Evolutionary conservation across 495 filamentous ascomycete genomes (phyloP), one percentile per base, ranked within the genome.

Genomic region (Annulohypoxylon maeteangense): DNA sequence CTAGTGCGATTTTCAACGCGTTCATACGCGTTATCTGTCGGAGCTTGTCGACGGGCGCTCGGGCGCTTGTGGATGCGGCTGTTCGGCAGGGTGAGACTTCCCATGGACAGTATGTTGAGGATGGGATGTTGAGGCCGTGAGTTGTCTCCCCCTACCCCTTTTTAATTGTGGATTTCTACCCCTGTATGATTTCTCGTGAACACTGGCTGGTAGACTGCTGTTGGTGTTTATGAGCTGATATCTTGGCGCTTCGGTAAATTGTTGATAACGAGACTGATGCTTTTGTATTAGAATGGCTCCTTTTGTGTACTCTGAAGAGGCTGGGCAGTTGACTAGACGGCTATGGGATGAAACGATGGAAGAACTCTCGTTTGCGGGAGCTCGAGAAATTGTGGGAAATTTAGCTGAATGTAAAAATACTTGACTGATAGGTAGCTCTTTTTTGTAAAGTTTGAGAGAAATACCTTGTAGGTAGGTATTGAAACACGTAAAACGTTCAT

Each of bases 341-440:
- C 51, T 74, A 5, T 76, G 74, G 74, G 11, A 63, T 3, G 74
- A 76, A 42, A 68, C 63, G 0, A 63, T 76, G 63, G 54, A 38
- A 4, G 70, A 76, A 40, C 25, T 70, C 2, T 38, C 63, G 14
- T 71, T 65, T 51, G 67, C 47, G 1, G 22, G 20, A 20, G 47
- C 53, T 1, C 45, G 29, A 22, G 47, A 63, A 11, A 53, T 53
- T 1, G 7, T 61, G 12, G 40, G 32, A 10, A 20, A n/a, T n/a
- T 29, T 29, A 6, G 6, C 3, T 29, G 27, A 29, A 29, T 29
- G 3, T 29, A 29, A 6, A 29, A 6, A 29, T 29, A 29, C 27
- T 29, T 29, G n/a, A 29, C 27, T 29, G 2, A 29, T 29, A n/a
- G n/a, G n/a, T n/a, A n/a, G n/a, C n/a, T n/a, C 6, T 6, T 29